A percentile compares a stretch with the other conserved stretches of the same genome.
Evolutionary conservation across 371 early-diverging fungal genomes (phyloP).

Genomic region (Dentiscutata heterogama): DNA sequence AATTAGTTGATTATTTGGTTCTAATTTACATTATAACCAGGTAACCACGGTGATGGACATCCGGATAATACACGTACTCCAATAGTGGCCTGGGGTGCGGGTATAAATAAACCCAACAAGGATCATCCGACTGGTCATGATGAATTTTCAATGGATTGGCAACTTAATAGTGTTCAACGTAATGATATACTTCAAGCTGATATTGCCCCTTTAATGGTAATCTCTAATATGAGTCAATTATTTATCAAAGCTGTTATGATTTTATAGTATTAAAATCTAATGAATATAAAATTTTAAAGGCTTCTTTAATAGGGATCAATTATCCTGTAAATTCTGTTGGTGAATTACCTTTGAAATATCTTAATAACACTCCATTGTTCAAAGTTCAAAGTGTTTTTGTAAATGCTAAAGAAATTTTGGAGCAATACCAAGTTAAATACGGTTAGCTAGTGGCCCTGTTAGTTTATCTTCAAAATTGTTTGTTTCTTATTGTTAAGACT

Average conservation of each 20-base stretch:
- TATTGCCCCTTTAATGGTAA: slow-evolving; percentile 94
- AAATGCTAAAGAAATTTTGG: slow-evolving; percentile 87
- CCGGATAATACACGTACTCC: slow-evolving; percentile 96
- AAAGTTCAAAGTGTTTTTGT: slow-evolving; percentile 79
- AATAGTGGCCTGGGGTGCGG: slow-evolving; percentile 96
- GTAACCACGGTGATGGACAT: slow-evolving; percentile 95
- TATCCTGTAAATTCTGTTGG: slow-evolving; percentile 96
- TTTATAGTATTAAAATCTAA: slow-evolving; percentile 15
- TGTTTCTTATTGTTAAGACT: slow-evolving; percentile 14
- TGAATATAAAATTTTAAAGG: slow-evolving; percentile 52
- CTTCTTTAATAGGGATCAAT: slow-evolving; percentile 85
- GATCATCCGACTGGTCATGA: slow-evolving; percentile 61
- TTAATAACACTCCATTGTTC: slow-evolving; percentile 71
- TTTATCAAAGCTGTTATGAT: neutral
- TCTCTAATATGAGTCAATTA: neutral
- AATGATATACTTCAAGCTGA: slow-evolving; percentile 94
- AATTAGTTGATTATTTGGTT: neutral
- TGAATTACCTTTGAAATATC: slow-evolving; percentile 81
- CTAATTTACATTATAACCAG: slow-evolving; percentile 46
- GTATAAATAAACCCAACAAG: slow-evolving; percentile 70
- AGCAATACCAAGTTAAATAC: slow-evolving; percentile 87
- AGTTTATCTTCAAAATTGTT: too few relatives aligned
- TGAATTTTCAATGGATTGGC: slow-evolving; percentile 77
- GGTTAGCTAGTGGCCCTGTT: slow-evolving; percentile 49
- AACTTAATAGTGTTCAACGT: slow-evolving; percentile 64